These are phyloP conservation scores for Cladophialophora psammophila DNA, from an alignment of 2,329 filamentous ascomycete genomes.

Conservation along the genomic window DNA sequence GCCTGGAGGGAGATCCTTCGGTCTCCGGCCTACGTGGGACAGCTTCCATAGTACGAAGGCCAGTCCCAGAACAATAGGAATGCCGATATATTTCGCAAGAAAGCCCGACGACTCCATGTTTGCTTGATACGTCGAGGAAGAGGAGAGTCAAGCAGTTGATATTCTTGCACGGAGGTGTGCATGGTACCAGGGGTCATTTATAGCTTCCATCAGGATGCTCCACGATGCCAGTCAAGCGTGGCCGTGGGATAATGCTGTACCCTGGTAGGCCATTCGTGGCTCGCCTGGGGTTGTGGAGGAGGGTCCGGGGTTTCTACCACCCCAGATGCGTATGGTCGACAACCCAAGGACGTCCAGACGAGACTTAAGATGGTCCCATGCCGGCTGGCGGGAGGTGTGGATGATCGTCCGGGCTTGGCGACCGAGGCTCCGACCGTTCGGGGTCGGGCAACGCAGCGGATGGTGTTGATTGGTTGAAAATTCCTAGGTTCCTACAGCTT, in stretches of 20 bases:
- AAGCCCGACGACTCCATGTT: background rate
- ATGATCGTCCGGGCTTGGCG: background rate
- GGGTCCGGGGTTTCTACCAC: background rate
- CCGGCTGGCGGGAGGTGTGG: too few relatives aligned
- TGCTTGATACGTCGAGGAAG: background rate
- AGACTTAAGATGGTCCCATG: too few relatives aligned
- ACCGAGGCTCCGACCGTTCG: background rate
- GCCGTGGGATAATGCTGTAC: too few relatives aligned
- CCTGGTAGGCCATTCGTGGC: too few relatives aligned
- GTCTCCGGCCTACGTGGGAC: constrained; percentile 37
- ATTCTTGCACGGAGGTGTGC: too few relatives aligned
- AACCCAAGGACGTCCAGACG: too few relatives aligned
- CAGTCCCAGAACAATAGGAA: background rate
- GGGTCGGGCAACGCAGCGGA: too few relatives aligned
- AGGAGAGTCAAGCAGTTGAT: too few relatives aligned
- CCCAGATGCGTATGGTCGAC: too few relatives aligned
- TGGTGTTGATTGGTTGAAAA: too few relatives aligned
- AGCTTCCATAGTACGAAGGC: background rate
- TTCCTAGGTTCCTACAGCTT: too few relatives aligned
- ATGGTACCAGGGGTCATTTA: background rate
- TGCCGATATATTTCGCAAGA: background rate
- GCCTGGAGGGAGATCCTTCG: constrained; percentile 53
- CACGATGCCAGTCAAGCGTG: too few relatives aligned
- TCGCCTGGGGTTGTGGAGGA: background rate
- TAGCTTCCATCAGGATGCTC: background rate